Evolutionary conservation across 331 rosid species (phyloP), one percentile per base, ranked within the genome.

Genomic region (Dryas integrifolia): DNA sequence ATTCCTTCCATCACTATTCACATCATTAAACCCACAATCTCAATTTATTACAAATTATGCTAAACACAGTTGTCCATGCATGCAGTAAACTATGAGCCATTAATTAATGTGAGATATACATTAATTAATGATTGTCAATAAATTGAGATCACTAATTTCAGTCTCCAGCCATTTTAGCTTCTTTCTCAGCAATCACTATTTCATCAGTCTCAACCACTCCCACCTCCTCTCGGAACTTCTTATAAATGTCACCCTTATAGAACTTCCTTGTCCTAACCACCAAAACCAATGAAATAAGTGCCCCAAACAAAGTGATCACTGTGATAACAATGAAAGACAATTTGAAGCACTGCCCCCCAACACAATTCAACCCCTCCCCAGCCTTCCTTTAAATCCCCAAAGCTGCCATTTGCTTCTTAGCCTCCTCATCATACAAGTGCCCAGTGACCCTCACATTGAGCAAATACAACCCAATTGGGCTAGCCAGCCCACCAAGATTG

Each of bases 401-500:
- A 55, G 73, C 76, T 10, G 6, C 70, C 87, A 82, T 75, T 74
- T 85, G 88, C 76, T 53, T 83, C 18, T 1, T 65, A 10, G 88
- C 92, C 69, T 87, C 88, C 74, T 30, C 81, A 21, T 83, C 92
- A 63, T 87, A 87, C 40, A 81, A 48, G 52, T 87, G 10, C 13
- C 92, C 89, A 2, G 92, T 74, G 47, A 87, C 74, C 58, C 70
- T 79, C 66, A 87, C 92, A 78, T 77, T 82, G 49, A 87, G 82
- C 45, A 85, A n/a, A n/a, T 85, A 87, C 21, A 85, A 50, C 59
- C 92, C 92, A 6, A 85, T 68, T 58, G 92, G 92, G 74, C 88
- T 85, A 45, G 89, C 86, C 66, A 81, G n/a, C 10, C 82, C 56
- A 35, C 89, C 92, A 4, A 85, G 67, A 52, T 85, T 83, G 51